Evolutionary conservation across 2,329 filamentous ascomycete genomes (phyloP).

Genomic region (Penicillium italicum): DNA sequence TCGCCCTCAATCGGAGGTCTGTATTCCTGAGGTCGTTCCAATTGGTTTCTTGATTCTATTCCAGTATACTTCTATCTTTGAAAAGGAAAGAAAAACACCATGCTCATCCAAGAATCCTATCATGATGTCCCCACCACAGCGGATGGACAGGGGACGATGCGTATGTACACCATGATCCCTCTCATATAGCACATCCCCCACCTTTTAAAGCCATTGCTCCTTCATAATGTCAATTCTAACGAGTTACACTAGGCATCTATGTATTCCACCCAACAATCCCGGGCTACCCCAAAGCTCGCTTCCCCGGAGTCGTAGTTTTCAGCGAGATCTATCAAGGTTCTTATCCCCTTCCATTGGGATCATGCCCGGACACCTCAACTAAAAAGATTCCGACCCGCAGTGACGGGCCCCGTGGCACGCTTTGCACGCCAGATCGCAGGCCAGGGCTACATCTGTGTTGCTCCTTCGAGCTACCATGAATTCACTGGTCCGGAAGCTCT

Average conservation of each 20-base stretch:
- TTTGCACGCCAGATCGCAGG: constrained; percentile 90
- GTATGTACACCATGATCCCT: constrained; percentile 23
- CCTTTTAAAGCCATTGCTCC: not conserved
- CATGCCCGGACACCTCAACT: not conserved
- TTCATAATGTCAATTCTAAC: not conserved
- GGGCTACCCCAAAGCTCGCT: constrained; percentile 82
- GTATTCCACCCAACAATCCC: constrained; percentile 82
- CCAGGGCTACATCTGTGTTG: constrained; percentile 89
- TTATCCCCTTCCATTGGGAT: constrained; percentile 3
- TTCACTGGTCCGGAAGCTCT: constrained; percentile 82
- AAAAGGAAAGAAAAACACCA: constrained; percentile 12
- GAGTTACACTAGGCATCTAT: constrained; percentile 65
- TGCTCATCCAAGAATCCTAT: constrained; percentile 38
- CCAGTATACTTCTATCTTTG: not conserved
- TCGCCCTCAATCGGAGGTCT: not conserved
- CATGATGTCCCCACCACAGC: constrained; percentile 39
- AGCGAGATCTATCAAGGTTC: constrained; percentile 94
- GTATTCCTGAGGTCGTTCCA: not conserved
- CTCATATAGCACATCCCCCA: not conserved
- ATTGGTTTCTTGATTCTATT: not conserved
- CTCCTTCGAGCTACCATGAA: constrained; percentile 88
- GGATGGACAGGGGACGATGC: constrained; percentile 39
- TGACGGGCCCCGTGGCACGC: constrained; percentile 83
- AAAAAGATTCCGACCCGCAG: constrained; percentile 43
- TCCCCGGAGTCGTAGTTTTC: constrained; percentile 83